phyloP scores from a whole-genome alignment of 371 early-diverging fungal species.

The Zopfochytrium polystomum region DNA sequence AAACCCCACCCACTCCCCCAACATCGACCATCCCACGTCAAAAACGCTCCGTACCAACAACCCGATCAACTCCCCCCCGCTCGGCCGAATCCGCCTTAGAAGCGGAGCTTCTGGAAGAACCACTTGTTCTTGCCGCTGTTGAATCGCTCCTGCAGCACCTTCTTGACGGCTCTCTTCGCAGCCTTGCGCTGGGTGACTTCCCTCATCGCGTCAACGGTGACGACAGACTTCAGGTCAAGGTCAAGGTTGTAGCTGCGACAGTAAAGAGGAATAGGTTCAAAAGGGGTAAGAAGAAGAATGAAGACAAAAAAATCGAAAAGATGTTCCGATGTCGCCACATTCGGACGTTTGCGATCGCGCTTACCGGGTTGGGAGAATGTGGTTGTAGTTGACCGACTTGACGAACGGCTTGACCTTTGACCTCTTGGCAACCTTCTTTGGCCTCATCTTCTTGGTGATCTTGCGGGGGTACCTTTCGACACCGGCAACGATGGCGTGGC shows the following conservation, averaged over 20 bases:
- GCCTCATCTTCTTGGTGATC: conserved; percentile 91
- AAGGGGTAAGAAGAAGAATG: background rate
- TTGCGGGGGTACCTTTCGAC: conserved; percentile 94
- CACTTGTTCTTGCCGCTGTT: conserved; percentile 98
- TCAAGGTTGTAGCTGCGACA: conserved; percentile 50
- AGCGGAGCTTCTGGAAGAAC: conserved; percentile 97
- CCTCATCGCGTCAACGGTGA: conserved; percentile 85
- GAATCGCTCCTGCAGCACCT: conserved; percentile 93
- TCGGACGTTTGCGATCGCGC: conserved; percentile 7
- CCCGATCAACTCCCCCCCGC: no score
- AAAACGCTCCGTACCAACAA: no score
- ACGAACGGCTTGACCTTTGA: conserved; percentile 97
- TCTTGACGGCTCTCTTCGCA: conserved; percentile 90
- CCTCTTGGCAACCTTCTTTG: conserved; percentile 92
- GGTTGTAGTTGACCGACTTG: conserved; percentile 98
- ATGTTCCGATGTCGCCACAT: background rate
- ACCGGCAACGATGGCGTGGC: conserved; percentile 96
- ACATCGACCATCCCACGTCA: no score
- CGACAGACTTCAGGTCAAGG: conserved; percentile 74
- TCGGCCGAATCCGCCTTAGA: no score
- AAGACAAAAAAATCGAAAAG: conserved; percentile 9
- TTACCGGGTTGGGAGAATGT: conserved; percentile 97
- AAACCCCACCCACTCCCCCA: no score
- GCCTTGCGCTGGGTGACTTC: conserved; percentile 89
- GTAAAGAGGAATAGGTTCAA: background rate